Evolutionary conservation across 192 early-diverging fungal genomes (phyloP), one percentile per base, ranked within the genome.

Genomic region (Backusella australiensis): DNA sequence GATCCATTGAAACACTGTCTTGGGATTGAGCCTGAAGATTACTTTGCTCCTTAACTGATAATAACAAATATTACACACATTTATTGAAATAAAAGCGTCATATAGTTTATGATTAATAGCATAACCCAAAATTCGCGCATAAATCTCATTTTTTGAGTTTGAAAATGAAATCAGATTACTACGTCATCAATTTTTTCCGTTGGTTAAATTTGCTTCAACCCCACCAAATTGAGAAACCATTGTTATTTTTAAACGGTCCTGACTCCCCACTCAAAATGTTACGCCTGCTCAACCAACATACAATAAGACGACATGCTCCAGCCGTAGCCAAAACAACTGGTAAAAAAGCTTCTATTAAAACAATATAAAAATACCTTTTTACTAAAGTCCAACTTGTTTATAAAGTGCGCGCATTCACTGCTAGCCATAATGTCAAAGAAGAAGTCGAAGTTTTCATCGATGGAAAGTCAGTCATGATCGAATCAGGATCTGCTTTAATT

Each of bases 401-500:
- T 73, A 36, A 56, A 80, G 74, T 59, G 35, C 79, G 82, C 38
- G 67, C 76, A 1, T 88, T 88, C 65, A 73, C 80, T 66, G 77
- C 87, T 69, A 84, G 84, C 29, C 56, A 72, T 49, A 77, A 77
- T 38, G 80, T 74, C 74, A 85, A 80, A 70, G 87, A 93, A 72
- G 89, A 94, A 79, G 89, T 95, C 38, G 94, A 96, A 75, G 87
- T 94, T 78, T 96, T 96, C 82, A 89, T 99, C 46, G 92, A 99
- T 84, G 94, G 93, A 73, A 94, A 93, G 83, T 80, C 94, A 8
- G 91, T 99, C 21, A 90, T 88, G 86, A 89, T 98, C 59, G 96
- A 98, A 81, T 87, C 90, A 76, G 97, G 97, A 42, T 89, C 94
- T n/a, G 96, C 97, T 35, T 86, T 97, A 52, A 99, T 99, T 86